Conservation (phyloP, 306 rosid genomes). For the Sechiopsis laciniata region DNA sequence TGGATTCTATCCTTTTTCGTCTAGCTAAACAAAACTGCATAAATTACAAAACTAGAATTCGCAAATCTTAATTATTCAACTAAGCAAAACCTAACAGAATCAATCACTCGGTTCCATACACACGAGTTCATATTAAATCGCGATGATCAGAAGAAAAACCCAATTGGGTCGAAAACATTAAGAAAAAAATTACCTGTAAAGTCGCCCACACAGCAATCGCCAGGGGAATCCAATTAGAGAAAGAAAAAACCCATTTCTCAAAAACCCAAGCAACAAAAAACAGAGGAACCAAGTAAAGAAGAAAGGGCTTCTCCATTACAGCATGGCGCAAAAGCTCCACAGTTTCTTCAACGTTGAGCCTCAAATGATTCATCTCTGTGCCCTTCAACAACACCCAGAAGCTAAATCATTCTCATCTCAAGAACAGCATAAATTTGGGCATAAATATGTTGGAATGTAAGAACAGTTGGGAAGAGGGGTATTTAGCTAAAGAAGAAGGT, state of each 20-base stretch:
- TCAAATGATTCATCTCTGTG: constrained; percentile 33
- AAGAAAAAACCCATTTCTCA: constrained; percentile 81
- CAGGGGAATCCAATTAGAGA: constrained; percentile 82
- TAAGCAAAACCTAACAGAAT: neutral
- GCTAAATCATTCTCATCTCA: constrained; percentile 13
- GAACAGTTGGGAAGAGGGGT: neutral
- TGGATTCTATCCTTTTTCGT: neutral
- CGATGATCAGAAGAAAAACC: neutral
- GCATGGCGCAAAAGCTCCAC: constrained; percentile 46
- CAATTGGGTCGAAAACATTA: neutral
- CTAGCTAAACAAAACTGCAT: neutral
- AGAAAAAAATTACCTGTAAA: constrained; percentile 47
- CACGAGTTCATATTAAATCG: neutral
- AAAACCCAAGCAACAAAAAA: constrained; percentile 64
- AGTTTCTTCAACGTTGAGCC: constrained; percentile 39
- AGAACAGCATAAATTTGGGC: neutral
- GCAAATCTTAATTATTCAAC: neutral
- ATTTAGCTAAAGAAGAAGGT: neutral
- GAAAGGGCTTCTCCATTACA: constrained; percentile 45
- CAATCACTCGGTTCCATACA: neutral
- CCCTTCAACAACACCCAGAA: constrained; percentile 23
- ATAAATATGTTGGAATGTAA: neutral
- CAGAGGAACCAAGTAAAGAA: constrained; percentile 52
- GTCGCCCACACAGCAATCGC: constrained; percentile 71
- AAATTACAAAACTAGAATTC: neutral